Conservation (phyloP, 2,329 filamentous ascomycete genomes). For the Ophiocordyceps sinensis region DNA sequence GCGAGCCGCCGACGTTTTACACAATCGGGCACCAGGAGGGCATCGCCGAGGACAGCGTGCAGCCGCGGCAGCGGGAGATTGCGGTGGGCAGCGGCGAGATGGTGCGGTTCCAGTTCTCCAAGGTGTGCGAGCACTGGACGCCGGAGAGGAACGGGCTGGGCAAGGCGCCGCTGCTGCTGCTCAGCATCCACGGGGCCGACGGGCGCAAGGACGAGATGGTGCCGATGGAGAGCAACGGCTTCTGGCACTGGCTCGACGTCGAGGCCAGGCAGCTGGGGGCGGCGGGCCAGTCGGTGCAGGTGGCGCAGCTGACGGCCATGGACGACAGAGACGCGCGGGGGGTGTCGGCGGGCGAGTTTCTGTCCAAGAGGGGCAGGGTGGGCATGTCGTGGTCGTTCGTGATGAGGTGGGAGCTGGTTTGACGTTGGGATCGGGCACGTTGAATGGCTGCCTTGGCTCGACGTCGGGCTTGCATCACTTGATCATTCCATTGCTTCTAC, state of each 20-base stretch:
- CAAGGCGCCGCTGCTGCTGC: slow-evolving; percentile 52
- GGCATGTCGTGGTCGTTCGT: slow-evolving; percentile 30
- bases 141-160: slow-evolving; percentile 52
- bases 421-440: not conserved
- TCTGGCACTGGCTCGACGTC: slow-evolving; percentile 72
- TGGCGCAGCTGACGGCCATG: slow-evolving; percentile 44
- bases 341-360: slow-evolving; percentile 31
- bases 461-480: not conserved
- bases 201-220: slow-evolving; percentile 54
- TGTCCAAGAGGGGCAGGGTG: slow-evolving; percentile 26
- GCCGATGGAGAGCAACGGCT: slow-evolving; percentile 63
- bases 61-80: slow-evolving; percentile 38
- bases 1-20: slow-evolving; percentile 33
- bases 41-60: slow-evolving; percentile 42
- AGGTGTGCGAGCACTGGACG: slow-evolving; percentile 72
- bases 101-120: slow-evolving; percentile 68
- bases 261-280: slow-evolving; percentile 48
- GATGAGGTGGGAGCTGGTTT: slow-evolving; percentile 35
- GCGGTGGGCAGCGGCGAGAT: slow-evolving; percentile 38
- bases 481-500: too few relatives aligned
- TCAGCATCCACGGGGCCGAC: slow-evolving; percentile 51
- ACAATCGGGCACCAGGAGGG: slow-evolving; percentile 32
- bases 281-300: slow-evolving; percentile 51
- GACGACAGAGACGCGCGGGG: slow-evolving; percentile 32
- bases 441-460: not conserved